Conservation (phyloP, 306 rosid species). For the Lotus japonicus region DNA sequence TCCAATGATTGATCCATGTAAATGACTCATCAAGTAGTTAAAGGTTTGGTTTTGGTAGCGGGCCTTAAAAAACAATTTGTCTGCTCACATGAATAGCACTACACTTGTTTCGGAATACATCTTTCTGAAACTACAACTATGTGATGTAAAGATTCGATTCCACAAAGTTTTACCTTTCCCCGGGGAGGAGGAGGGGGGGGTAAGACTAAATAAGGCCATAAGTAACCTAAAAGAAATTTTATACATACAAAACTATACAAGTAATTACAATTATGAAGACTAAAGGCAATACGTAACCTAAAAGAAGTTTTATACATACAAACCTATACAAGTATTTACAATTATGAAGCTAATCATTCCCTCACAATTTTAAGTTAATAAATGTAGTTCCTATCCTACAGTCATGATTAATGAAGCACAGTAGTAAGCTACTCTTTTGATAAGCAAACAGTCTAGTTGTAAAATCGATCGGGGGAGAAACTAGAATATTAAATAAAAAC, state of each 20-base stretch:
- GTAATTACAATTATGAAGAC: slow-evolving; percentile 28
- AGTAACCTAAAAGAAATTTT: slow-evolving; percentile 14
- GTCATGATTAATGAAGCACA: slow-evolving; percentile 11
- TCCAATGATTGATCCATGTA: not conserved
- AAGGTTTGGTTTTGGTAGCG: not conserved
- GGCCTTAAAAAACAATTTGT: not conserved
- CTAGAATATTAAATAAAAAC: too few relatives aligned
- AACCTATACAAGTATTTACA: slow-evolving; percentile 18
- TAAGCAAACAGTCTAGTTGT: too few relatives aligned
- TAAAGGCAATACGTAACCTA: too few relatives aligned
- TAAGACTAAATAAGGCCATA: too few relatives aligned
- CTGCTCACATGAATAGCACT: not conserved
- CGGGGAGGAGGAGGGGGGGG: too few relatives aligned
- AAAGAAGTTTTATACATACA: slow-evolving; percentile 3
- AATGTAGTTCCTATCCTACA: slow-evolving; percentile 24
- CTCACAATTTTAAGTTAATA: slow-evolving; percentile 34
- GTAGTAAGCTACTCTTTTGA: too few relatives aligned
- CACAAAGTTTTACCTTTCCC: too few relatives aligned
- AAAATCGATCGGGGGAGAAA: too few relatives aligned
- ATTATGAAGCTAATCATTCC: slow-evolving; percentile 23
- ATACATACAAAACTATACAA: slow-evolving; percentile 7
- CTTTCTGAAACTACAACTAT: not conserved
- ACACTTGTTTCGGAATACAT: too few relatives aligned
- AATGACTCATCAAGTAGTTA: not conserved
- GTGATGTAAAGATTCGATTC: not conserved